Conservation (phyloP, 208 protist species). For the Naegleria lovaniensis region DNA sequence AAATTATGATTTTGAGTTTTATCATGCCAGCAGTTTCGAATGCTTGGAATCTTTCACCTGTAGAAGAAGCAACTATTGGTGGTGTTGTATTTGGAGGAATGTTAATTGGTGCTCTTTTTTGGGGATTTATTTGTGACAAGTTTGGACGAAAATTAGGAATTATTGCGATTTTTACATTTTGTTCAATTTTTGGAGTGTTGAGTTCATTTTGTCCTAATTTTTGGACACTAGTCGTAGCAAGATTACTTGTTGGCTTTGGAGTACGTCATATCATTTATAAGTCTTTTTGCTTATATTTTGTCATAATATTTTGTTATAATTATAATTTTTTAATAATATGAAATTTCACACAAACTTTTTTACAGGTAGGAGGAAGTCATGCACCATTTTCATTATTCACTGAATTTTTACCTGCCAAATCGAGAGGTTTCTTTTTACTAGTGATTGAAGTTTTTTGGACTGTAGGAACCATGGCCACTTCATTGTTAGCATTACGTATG, state of each 20-base stretch:
- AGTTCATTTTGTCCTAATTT: not conserved
- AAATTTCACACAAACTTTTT: not conserved
- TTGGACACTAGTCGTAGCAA: not conserved
- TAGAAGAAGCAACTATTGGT: not conserved
- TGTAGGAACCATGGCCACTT: not conserved
- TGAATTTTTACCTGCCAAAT: not conserved
- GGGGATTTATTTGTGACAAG: slow-evolving; percentile 3
- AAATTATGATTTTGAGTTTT: slow-evolving; percentile 19
- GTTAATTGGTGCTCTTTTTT: slow-evolving; percentile 18
- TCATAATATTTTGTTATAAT: not conserved
- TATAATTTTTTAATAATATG: not conserved
- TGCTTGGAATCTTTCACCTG: not conserved
- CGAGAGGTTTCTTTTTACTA: not conserved
- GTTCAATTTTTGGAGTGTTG: not conserved
- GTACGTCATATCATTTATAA: no score
- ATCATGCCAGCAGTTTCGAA: not conserved
- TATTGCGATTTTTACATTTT: not conserved
- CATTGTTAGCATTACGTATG: not conserved
- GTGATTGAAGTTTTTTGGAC: slow-evolving; percentile 20
- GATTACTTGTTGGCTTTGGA: not conserved
- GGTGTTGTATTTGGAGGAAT: slow-evolving; percentile 23
- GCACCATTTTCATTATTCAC: slow-evolving; percentile 2
- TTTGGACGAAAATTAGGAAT: slow-evolving; percentile 21
- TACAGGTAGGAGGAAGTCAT: not conserved
- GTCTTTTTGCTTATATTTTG: no score